Conservation (phyloP, 1,284 basidiomycete genomes). For the Rugosomyces carneus region DNA sequence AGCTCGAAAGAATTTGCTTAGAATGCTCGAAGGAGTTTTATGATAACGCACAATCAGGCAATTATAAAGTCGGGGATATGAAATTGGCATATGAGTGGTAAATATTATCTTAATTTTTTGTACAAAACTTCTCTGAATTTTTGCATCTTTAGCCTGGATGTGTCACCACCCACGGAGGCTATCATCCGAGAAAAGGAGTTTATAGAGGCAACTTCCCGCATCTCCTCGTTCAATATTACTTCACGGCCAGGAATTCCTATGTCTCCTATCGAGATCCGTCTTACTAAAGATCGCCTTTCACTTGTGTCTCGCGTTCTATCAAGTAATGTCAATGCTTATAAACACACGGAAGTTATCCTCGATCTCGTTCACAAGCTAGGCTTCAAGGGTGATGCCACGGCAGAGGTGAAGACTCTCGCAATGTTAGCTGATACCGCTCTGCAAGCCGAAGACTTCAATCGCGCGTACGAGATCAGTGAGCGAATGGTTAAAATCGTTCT, state of each 20-base stretch:
- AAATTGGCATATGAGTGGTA: constrained; percentile 93
- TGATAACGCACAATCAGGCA: constrained; percentile 87
- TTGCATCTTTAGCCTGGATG: constrained; percentile 64
- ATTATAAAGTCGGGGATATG: constrained; percentile 90
- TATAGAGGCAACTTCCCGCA: constrained; percentile 88
- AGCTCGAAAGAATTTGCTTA: constrained; percentile 76
- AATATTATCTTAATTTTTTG: constrained; percentile 16
- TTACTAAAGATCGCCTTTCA: constrained; percentile 79
- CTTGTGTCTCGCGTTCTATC: constrained; percentile 79
- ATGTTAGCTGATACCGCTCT: constrained; percentile 86
- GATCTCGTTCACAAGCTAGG: constrained; percentile 87
- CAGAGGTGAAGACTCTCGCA: constrained; percentile 75
- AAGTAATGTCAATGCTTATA: constrained; percentile 79
- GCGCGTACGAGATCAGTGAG: constrained; percentile 67
- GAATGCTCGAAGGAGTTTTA: constrained; percentile 83
- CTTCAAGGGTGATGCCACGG: constrained; percentile 60
- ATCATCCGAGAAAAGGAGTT: constrained; percentile 78
- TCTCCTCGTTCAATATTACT: constrained; percentile 77
- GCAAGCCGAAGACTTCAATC: constrained; percentile 69
- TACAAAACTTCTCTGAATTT: neutral
- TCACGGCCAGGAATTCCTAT: constrained; percentile 72
- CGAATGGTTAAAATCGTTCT: constrained; percentile 66
- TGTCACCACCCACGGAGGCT: constrained; percentile 58
- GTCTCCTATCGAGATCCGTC: constrained; percentile 84
- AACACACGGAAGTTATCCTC: constrained; percentile 83